phyloP scores from a whole-genome alignment of 768 basidiomycete species.

The Termitomyces sp. region DNA sequence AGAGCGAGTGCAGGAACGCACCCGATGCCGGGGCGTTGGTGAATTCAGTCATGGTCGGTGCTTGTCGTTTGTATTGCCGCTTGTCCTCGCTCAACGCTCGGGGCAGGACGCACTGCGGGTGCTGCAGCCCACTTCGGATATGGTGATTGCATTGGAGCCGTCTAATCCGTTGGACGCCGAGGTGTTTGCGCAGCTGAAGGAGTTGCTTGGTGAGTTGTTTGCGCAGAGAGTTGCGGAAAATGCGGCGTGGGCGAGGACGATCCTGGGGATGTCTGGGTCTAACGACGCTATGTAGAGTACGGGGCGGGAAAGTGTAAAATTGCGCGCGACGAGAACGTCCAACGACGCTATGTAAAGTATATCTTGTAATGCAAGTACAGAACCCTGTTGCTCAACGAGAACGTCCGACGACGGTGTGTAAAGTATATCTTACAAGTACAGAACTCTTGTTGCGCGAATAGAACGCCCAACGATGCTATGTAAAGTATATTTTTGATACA shows the following conservation, averaged over 20 bases:
- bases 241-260: conserved; percentile 57
- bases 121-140: conserved; percentile 51
- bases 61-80: no score
- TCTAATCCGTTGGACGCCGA: conserved; percentile 41
- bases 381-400: no score
- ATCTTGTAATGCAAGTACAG: no score
- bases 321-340: no score
- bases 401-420: no score
- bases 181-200: conserved; percentile 39
- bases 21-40: conserved; percentile 40
- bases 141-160: conserved; percentile 51
- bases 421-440: no score
- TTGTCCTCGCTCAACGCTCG: background rate
- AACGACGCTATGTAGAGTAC: background rate
- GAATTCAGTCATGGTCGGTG: conserved; percentile 52
- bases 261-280: conserved; percentile 32
- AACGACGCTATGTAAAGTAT: no score
- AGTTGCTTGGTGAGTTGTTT: conserved; percentile 58
- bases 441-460: no score
- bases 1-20: conserved; percentile 49
- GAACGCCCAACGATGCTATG: no score
- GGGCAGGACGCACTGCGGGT: conserved; percentile 56
- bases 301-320: no score
- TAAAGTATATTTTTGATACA: no score
- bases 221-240: conserved; percentile 51